Conservation (phyloP, 306 rosid species). For the Pterocarpus santalinus region DNA sequence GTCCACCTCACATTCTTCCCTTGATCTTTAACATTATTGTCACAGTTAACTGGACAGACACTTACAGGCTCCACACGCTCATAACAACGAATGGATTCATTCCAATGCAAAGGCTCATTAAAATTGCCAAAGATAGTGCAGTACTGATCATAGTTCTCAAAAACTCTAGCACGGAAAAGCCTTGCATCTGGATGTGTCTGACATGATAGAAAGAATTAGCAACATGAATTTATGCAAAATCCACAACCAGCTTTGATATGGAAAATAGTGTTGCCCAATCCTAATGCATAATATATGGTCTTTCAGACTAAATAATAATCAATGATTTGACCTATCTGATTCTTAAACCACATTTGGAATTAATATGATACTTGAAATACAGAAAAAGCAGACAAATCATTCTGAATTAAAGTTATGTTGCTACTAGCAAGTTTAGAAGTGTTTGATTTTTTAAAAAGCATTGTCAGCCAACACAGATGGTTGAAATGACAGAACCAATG, state of each 20-base stretch:
- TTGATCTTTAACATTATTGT: constrained; percentile 49
- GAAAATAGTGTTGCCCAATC: constrained; percentile 10
- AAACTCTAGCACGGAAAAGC: constrained; percentile 51
- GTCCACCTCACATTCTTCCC: constrained; percentile 61
- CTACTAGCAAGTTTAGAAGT: not conserved
- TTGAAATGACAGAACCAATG: not conserved
- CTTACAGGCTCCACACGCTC: constrained; percentile 51
- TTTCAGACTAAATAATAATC: constrained; percentile 11
- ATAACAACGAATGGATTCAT: constrained; percentile 42
- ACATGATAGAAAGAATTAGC: constrained; percentile 36
- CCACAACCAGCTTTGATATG: constrained; percentile 17
- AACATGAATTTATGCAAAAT: constrained; percentile 15
- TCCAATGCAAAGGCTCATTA: constrained; percentile 42
- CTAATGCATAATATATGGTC: constrained; percentile 19
- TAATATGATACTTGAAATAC: constrained; percentile 2
- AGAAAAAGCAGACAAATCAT: not conserved
- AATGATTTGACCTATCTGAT: constrained; percentile 8
- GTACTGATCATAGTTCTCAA: constrained; percentile 62
- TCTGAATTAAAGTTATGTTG: not conserved
- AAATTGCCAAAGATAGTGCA: constrained; percentile 57
- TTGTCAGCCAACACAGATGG: not conserved
- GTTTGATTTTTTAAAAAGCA: not conserved
- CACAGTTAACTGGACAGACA: constrained; percentile 48
- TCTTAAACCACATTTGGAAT: not conserved
- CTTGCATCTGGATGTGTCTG: constrained; percentile 66